phyloP scores from a whole-genome alignment of 345 rosid genomes.

The Raphanus raphanistrum region DNA sequence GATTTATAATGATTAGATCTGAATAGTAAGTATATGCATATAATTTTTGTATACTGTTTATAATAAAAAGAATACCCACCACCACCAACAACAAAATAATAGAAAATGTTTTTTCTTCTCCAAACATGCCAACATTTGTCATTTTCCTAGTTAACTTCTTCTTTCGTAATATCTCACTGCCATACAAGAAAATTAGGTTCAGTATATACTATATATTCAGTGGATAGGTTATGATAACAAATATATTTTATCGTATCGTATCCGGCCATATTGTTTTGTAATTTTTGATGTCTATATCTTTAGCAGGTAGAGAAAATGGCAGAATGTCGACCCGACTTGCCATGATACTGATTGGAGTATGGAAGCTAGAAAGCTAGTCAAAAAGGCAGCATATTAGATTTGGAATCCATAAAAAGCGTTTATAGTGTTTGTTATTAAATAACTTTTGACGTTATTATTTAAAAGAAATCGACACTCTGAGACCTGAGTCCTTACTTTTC shows the following conservation, averaged over 20 bases:
- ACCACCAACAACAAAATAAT: neutral
- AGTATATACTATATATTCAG: slow-evolving; percentile 7
- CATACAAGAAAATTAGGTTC: neutral
- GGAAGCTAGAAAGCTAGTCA: slow-evolving; percentile 43
- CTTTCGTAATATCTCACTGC: slow-evolving; percentile 24
- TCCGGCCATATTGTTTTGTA: slow-evolving; percentile 32
- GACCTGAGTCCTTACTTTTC: neutral
- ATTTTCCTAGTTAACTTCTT: slow-evolving; percentile 25
- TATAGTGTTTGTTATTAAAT: neutral
- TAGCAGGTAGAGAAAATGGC: slow-evolving; percentile 25
- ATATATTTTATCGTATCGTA: slow-evolving; percentile 16
- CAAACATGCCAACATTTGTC: slow-evolving; percentile 10
- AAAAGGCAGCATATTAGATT: slow-evolving; percentile 27
- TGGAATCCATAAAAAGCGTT: slow-evolving; percentile 17
- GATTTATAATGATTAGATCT: neutral
- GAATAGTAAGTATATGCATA: neutral
- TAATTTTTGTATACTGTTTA: neutral
- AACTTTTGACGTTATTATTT: neutral
- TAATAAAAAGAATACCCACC: neutral
- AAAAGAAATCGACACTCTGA: neutral
- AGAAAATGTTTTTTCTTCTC: neutral
- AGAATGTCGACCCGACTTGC: slow-evolving; percentile 26
- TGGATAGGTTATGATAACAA: neutral
- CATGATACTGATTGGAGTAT: slow-evolving; percentile 39
- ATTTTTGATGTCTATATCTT: slow-evolving; percentile 14